Evolutionary conservation across 2,329 filamentous ascomycete genomes (phyloP).

Genomic region (Teratosphaeria gauchensis): DNA sequence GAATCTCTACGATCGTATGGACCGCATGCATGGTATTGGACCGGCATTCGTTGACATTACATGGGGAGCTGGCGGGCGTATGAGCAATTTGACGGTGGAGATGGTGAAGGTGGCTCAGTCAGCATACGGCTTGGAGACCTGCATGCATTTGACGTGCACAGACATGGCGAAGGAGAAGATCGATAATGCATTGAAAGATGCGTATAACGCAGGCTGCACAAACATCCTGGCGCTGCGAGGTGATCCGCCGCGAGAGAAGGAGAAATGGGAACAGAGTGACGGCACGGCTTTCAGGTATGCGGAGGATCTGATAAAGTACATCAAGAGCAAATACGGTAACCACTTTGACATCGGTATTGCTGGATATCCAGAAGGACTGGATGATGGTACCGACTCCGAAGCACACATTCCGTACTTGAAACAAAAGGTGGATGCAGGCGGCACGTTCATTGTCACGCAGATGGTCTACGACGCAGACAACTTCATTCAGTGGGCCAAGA

Average conservation of each 20-base stretch:
- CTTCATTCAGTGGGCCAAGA: slow-evolving; percentile 82
- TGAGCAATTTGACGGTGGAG: slow-evolving; percentile 87
- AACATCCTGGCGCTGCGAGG: slow-evolving; percentile 92
- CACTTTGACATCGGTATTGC: slow-evolving; percentile 98
- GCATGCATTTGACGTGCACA: slow-evolving; percentile 98
- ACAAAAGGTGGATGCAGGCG: slow-evolving; percentile 92
- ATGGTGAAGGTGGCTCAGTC: slow-evolving; percentile 96
- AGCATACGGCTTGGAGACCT: slow-evolving; percentile 91
- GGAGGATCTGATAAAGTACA: slow-evolving; percentile 79
- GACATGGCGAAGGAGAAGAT: slow-evolving; percentile 94
- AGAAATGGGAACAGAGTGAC: slow-evolving; percentile 83
- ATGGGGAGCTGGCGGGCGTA: slow-evolving; percentile 89
- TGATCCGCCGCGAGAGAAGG: slow-evolving; percentile 85
- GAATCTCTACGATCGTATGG: slow-evolving; percentile 98
- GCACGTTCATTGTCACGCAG: slow-evolving; percentile 90
- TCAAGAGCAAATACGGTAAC: slow-evolving; percentile 66
- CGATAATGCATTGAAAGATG: slow-evolving; percentile 74
- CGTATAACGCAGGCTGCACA: slow-evolving; percentile 91
- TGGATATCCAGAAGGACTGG: slow-evolving; percentile 89
- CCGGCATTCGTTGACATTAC: slow-evolving; percentile 97
- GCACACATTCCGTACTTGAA: slow-evolving; percentile 83
- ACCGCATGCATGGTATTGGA: slow-evolving; percentile 91
- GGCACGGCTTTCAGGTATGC: slow-evolving; percentile 78
- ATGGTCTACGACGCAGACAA: slow-evolving; percentile 99
- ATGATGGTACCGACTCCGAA: slow-evolving; percentile 84